Evolutionary conservation across 2,329 filamentous ascomycete species (phyloP), one percentile per base, ranked within the genome.

Genomic region (Bisporella sp.): DNA sequence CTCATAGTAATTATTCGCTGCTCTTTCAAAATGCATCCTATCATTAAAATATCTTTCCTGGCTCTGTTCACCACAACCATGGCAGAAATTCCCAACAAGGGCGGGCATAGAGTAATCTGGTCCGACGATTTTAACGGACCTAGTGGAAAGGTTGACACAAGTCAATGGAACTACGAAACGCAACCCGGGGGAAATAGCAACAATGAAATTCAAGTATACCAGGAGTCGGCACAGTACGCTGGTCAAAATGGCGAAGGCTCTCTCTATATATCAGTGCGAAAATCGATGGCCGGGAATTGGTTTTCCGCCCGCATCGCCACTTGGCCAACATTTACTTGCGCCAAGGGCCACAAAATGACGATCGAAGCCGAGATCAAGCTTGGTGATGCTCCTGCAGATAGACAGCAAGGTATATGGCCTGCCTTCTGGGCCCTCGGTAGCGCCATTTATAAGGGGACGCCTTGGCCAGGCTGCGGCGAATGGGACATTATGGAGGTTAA

Each of bases 231-330:
- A 21, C 21, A 21, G 21, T 21, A 21, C 21, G 21, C 21, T 21
- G 21, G 21, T 21, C 21, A 21, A 21, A 3, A 21, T 21, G 21
- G 21, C 21, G 21, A 21, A 2, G 62, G 66, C 9, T 67, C 65
- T 5, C 67, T 76, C 9, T 59, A 60, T 37, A 74, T 74, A 45
- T 66, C 64, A 0, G 64, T 65, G 5, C 49, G 63, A 45, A 62
- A 62, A 31, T 53, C 51, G 31, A 60, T 58, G 45, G 51, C 55
- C 9, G 58, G 56, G 4, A 42, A 40, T 1, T 76, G 72, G 73
- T 73, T 70, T 1, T 74, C 72, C 5, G 65, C 67, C 2, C 70
- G 73, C 21, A 68, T 75, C 51, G 71, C 74, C 59, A 70, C 70
- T 4, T 62, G 64, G 54, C 51, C 50, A 3, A 45, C 30, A 3